Evolutionary conservation across 2,329 filamentous ascomycete genomes (phyloP).

Genomic region (Clonostachys sp.): DNA sequence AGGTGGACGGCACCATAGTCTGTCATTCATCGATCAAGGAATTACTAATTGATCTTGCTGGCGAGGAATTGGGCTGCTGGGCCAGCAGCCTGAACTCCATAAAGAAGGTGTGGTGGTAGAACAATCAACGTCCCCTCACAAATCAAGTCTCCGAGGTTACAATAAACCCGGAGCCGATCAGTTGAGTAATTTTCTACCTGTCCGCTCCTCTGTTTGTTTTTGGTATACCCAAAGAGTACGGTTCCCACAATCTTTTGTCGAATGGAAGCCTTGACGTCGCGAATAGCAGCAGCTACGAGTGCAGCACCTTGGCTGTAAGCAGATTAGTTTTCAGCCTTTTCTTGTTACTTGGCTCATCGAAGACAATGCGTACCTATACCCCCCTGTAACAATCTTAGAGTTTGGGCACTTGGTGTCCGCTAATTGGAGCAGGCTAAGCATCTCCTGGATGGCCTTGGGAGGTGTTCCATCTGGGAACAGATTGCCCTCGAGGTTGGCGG

Average conservation of each 20-base stretch:
- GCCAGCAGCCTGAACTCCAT: constrained; percentile 9
- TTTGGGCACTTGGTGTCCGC: constrained; percentile 36
- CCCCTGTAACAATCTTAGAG: constrained; percentile 35
- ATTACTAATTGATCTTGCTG: neutral
- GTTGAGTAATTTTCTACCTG: constrained; percentile 28
- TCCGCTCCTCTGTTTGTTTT: constrained; percentile 33
- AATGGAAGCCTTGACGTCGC: constrained; percentile 18
- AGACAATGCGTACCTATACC: constrained; percentile 16
- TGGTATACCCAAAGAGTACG: constrained; percentile 34
- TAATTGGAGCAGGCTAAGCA: constrained; percentile 27
- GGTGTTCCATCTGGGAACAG: constrained; percentile 28
- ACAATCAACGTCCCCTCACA: constrained; percentile 29
- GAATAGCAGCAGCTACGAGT: constrained; percentile 31
- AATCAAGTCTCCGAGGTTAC: constrained; percentile 25
- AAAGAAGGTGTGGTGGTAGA: constrained; percentile 23
- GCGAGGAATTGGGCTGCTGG: constrained; percentile 1
- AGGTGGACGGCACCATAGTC: too few species aligned
- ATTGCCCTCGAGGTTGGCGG: constrained; percentile 25
- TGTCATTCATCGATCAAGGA: too few species aligned
- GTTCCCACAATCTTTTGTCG: constrained; percentile 26
- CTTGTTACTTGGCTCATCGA: neutral
- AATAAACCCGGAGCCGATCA: constrained; percentile 28
- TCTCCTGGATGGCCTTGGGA: constrained; percentile 29
- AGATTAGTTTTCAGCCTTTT: neutral
- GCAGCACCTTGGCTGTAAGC: constrained; percentile 31